phyloP scores from a whole-genome alignment of 2,329 filamentous ascomycete genomes.

The Scedosporium minutisporum region DNA sequence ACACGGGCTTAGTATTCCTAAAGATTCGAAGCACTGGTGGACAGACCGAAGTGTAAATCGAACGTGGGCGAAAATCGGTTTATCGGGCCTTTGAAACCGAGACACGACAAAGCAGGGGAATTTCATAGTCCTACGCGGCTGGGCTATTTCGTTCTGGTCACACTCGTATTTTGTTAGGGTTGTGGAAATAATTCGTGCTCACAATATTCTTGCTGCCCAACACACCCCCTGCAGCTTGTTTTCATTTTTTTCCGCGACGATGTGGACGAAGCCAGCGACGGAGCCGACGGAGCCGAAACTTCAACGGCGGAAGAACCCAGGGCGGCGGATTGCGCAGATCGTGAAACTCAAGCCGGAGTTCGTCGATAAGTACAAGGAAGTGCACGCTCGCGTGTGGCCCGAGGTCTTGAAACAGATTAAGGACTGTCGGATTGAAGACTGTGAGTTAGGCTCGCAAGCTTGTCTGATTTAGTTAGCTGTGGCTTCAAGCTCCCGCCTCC shows the following conservation, averaged over 20 bases:
- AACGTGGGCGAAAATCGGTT: neutral
- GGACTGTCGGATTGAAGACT: slow-evolving; percentile 65
- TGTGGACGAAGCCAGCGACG: neutral
- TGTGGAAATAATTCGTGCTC: no score
- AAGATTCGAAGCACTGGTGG: neutral
- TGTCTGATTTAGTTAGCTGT: neutral
- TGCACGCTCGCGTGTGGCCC: slow-evolving; percentile 67
- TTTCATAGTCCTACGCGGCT: neutral
- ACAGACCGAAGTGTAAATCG: neutral
- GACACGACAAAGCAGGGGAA: neutral
- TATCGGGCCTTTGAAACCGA: neutral
- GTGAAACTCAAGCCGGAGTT: slow-evolving; percentile 60
- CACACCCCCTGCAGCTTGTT: neutral
- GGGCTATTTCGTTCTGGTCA: neutral
- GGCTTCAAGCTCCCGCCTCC: neutral
- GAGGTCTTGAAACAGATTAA: slow-evolving; percentile 68
- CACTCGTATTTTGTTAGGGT: neutral
- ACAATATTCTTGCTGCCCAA: neutral
- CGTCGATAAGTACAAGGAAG: slow-evolving; percentile 61
- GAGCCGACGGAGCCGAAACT: neutral
- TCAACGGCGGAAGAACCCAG: slow-evolving; percentile 27
- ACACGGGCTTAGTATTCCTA: neutral
- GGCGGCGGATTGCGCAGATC: slow-evolving; percentile 58
- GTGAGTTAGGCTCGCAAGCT: slow-evolving; percentile 28
- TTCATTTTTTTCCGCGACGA: neutral